phyloP scores from a whole-genome alignment of 345 rosid genomes.

The Cardiospermum halicacabum region DNA sequence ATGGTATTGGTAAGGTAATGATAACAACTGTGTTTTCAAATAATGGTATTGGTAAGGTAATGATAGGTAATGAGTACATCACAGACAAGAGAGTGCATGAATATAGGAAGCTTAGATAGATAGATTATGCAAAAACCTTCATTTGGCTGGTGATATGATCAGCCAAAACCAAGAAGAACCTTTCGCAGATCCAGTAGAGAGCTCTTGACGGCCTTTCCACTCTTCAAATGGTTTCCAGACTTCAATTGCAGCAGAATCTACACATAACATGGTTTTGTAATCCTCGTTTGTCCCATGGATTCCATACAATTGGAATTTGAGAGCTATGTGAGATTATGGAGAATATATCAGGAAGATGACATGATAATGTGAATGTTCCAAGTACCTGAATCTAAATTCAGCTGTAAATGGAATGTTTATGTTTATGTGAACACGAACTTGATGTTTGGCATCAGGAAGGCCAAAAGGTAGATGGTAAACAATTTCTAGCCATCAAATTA shows the following conservation, averaged over 20 bases:
- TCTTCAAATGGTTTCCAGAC: conserved; percentile 76
- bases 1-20: too few relatives aligned
- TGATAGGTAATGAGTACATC: conserved; percentile 15
- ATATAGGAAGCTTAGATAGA: conserved; percentile 4
- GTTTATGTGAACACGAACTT: not conserved
- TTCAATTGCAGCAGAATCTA: conserved; percentile 78
- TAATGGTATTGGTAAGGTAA: conserved; percentile 19
- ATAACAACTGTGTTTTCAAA: conserved; percentile 23
- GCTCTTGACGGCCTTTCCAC: conserved; percentile 87
- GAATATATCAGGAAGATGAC: not conserved
- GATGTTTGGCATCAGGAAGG: not conserved
- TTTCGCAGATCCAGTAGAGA: conserved; percentile 84
- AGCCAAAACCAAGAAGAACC: conserved; percentile 60
- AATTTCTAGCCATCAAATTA: conserved; percentile 10
- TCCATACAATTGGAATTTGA: conserved; percentile 68
- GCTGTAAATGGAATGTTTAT: conserved; percentile 3
- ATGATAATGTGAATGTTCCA: conserved; percentile 3
- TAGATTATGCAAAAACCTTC: conserved; percentile 9
- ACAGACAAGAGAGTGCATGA: conserved; percentile 2
- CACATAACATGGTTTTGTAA: conserved; percentile 77
- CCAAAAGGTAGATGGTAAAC: not conserved
- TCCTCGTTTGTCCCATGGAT: conserved; percentile 95
- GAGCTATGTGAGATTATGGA: not conserved
- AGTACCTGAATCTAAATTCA: conserved; percentile 56
- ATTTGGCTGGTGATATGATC: conserved; percentile 15